A percentile compares a stretch with the other conserved stretches of the same genome.
phyloP scores from a whole-genome alignment of 805 yeast species.

The Candida ponderosae region DNA sequence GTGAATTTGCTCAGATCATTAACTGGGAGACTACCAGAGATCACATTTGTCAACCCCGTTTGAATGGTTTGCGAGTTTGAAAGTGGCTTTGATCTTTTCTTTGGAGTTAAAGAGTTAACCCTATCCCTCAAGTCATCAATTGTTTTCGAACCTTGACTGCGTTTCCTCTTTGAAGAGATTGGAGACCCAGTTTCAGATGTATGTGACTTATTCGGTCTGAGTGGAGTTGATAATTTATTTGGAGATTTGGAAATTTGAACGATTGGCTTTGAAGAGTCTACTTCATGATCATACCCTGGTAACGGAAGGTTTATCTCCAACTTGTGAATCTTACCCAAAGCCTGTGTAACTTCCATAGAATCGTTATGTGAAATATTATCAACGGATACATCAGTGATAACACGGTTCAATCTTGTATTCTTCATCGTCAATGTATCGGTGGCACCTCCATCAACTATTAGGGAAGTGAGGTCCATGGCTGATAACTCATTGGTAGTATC shows the following conservation, averaged over 20 bases:
- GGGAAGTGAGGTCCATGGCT: conserved; percentile 15
- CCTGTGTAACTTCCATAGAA: neutral
- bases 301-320: too few relatives aligned
- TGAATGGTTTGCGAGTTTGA: too few relatives aligned
- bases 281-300: too few relatives aligned
- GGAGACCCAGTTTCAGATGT: conserved; percentile 23
- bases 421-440: conserved; percentile 5
- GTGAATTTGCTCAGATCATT: conserved; percentile 13
- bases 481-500: too few relatives aligned
- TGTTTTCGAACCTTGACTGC: neutral
- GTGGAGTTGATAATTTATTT: conserved; percentile 9
- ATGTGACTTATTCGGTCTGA: conserved; percentile 18
- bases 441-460: conserved; percentile 1
- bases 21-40: too few relatives aligned
- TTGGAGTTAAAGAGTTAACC: conserved; percentile 19
- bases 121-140: conserved; percentile 12
- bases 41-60: too few relatives aligned
- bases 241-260: neutral
- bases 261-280: too few relatives aligned
- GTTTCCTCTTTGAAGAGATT: conserved; percentile 16
- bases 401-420: neutral
- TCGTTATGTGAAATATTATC: neutral
- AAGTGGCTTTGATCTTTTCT: conserved; percentile 12
- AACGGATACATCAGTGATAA: neutral
- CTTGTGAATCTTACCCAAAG: too few relatives aligned